Evolutionary conservation across 352 stramenopile species (phyloP).

Genomic region (Phytopythium oedochilum): DNA sequence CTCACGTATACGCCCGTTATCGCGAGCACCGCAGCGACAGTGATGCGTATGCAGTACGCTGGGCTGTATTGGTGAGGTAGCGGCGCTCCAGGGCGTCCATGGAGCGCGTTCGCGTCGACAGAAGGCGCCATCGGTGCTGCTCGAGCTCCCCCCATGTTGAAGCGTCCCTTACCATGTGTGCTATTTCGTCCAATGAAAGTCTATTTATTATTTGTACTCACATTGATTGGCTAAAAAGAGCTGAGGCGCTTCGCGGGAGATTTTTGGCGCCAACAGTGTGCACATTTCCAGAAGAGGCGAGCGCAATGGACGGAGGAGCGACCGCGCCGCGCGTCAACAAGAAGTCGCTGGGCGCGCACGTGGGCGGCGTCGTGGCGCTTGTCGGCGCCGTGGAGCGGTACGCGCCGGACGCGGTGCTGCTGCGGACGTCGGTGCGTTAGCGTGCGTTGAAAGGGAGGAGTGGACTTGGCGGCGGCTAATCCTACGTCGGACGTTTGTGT

Average conservation of each 20-base stretch:
- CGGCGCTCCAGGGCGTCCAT: background rate
- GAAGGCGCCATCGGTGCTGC: background rate
- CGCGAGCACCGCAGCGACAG: background rate
- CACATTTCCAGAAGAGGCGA: background rate
- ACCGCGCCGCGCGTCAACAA: slow-evolving; percentile 85
- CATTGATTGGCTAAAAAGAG: background rate
- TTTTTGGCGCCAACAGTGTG: background rate
- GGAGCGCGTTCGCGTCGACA: background rate
- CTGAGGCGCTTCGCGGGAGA: background rate
- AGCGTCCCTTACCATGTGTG: background rate
- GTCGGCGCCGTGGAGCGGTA: slow-evolving; percentile 74
- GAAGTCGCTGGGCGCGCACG: slow-evolving; percentile 52
- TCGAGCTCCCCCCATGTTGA: no score
- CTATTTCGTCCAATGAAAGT: background rate
- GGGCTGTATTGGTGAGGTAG: background rate
- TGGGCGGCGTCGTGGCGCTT: slow-evolving; percentile 68
- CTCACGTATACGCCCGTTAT: background rate
- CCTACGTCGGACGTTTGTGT: slow-evolving; percentile 6
- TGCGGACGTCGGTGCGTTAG: slow-evolving; percentile 63
- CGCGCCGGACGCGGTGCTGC: slow-evolving; percentile 57
- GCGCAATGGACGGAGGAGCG: slow-evolving; percentile 21
- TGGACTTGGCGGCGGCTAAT: slow-evolving; percentile 1
- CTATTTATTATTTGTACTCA: no score
- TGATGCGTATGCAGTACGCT: background rate
- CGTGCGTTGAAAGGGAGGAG: background rate